Evolutionary conservation across 2,329 filamentous ascomycete genomes (phyloP).

Genomic region (Didymella segeticola): DNA sequence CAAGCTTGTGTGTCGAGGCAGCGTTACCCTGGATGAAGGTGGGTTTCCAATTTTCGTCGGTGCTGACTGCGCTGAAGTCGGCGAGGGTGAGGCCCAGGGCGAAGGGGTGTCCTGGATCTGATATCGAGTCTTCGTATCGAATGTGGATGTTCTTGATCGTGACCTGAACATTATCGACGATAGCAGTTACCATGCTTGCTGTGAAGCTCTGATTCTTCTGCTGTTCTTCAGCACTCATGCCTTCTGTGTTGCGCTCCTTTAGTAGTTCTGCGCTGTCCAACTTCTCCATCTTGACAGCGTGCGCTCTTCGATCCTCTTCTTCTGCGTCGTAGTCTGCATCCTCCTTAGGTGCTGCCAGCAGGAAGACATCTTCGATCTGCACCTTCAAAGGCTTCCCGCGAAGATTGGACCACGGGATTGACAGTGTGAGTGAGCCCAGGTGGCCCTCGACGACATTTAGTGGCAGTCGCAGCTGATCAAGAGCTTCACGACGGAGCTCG

Average conservation of each 20-base stretch:
- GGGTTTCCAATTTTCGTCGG: slow-evolving; percentile 91
- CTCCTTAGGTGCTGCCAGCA: slow-evolving; percentile 93
- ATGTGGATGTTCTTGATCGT: slow-evolving; percentile 98
- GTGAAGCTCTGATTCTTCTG: slow-evolving; percentile 98
- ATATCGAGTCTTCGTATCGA: slow-evolving; percentile 96
- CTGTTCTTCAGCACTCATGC: slow-evolving; percentile 92
- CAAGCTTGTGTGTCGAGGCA: slow-evolving; percentile 88
- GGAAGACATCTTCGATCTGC: slow-evolving; percentile 94
- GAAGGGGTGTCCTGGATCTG: slow-evolving; percentile 92
- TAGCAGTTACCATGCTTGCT: slow-evolving; percentile 90
- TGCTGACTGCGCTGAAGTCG: slow-evolving; percentile 96
- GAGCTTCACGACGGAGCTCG: slow-evolving; percentile 89
- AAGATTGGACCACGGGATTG: slow-evolving; percentile 97
- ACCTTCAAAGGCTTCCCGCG: slow-evolving; percentile 93
- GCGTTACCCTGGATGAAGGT: slow-evolving; percentile 92
- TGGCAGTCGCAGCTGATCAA: slow-evolving; percentile 95
- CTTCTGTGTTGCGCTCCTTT: slow-evolving; percentile 90
- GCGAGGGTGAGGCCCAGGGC: slow-evolving; percentile 90
- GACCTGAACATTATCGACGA: slow-evolving; percentile 97
- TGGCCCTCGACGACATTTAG: slow-evolving; percentile 97
- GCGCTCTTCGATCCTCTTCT: slow-evolving; percentile 85
- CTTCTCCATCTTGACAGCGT: slow-evolving; percentile 98
- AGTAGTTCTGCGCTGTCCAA: slow-evolving; percentile 94
- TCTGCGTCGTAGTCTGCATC: slow-evolving; percentile 92
- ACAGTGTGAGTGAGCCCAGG: slow-evolving; percentile 86